phyloP scores from a whole-genome alignment of 495 filamentous ascomycete species.

The Tuber indicum region DNA sequence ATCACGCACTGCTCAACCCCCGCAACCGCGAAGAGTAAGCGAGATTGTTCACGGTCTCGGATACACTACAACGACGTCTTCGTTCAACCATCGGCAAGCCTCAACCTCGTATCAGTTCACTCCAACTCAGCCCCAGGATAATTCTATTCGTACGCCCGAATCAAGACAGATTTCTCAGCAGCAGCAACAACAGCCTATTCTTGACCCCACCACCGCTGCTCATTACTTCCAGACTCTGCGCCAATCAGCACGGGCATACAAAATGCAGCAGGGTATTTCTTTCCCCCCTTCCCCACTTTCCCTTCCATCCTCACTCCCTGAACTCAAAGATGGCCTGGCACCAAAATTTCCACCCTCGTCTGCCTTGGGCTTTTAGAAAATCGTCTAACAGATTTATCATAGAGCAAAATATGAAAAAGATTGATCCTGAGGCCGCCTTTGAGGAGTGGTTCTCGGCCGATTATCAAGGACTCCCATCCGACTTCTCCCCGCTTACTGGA shows the following conservation, averaged over 20 bases:
- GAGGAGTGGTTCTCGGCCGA: constrained; percentile 48
- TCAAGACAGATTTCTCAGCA: constrained; percentile 48
- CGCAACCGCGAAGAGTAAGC: constrained; percentile 48
- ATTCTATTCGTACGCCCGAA: constrained; percentile 52
- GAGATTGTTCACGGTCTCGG: constrained; percentile 56
- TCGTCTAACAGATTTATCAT: constrained; percentile 13
- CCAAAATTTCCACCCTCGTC: constrained; percentile 19
- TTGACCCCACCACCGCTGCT: constrained; percentile 49
- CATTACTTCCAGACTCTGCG: constrained; percentile 29
- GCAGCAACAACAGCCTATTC: constrained; percentile 49
- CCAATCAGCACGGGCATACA: constrained; percentile 28
- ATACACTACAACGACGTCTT: constrained; percentile 53
- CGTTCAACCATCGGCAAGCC: constrained; percentile 54
- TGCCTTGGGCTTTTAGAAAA: constrained; percentile 43
- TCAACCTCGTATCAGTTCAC: constrained; percentile 34
- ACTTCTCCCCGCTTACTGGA: constrained; percentile 33
- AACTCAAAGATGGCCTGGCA: constrained; percentile 44
- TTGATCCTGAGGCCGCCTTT: constrained; percentile 47
- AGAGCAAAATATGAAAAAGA: constrained; percentile 45
- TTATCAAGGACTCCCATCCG: constrained; percentile 44
- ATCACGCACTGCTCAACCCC: constrained; percentile 34
- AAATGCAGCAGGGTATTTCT: constrained; percentile 36
- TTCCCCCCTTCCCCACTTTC: constrained; percentile 30
- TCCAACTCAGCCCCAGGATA: constrained; percentile 42
- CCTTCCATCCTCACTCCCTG: constrained; percentile 44